Base-by-base conservation (phyloP, 2,329 filamentous ascomycete genomes). In the Fusarium nurragi region DNA sequence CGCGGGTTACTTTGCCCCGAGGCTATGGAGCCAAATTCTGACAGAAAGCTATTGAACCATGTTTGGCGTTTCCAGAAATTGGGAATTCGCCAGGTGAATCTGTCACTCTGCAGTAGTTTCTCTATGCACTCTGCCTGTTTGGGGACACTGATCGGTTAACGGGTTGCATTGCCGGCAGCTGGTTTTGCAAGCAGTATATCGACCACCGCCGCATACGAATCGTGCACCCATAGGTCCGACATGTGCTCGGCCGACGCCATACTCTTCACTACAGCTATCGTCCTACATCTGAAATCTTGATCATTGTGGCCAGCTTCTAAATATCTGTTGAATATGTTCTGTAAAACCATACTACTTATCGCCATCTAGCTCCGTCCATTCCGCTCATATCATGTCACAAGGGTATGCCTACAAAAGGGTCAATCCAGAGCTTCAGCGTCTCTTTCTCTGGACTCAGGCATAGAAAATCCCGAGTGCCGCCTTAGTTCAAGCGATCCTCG, bases 1-100 rank as follows among this genome's bases (percentile, higher is more conserved):
- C 37, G 57, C 32, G 51, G 62, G 34, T 47, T 48, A 50, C 54
- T 48, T 64, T 38, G 52, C 39, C 63, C 63, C 63, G 58, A 66
- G 52, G 30, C 22, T 18, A 36, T 37, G 63, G 63, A 46, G 55
- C 47, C 32, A 36, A 43, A 41, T 10, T 21, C 37, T 22, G 14
- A 26, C n/a, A n/a, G 28, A 26, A 28, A 22, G 14, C 22, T 46
- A 30, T 54, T 37, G 45, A 38, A 32, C 45, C 28, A 55, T 12
- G 19, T 8, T 43, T 40, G 18, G 12, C 28, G 9, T 48, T 22
- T 36, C 22, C 18, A 46, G 49, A n/a, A 37, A 40, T n/a, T 26
- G 32, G 43, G 37, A 18, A 34, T 25, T 9, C 30, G 54, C 51
- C 43, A 63, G 41, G 57, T 56, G 50, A 38, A 55, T 7, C 38